Base-by-base conservation (phyloP, 805 yeast species). In the Cyberlindnera euphorbiae region DNA sequence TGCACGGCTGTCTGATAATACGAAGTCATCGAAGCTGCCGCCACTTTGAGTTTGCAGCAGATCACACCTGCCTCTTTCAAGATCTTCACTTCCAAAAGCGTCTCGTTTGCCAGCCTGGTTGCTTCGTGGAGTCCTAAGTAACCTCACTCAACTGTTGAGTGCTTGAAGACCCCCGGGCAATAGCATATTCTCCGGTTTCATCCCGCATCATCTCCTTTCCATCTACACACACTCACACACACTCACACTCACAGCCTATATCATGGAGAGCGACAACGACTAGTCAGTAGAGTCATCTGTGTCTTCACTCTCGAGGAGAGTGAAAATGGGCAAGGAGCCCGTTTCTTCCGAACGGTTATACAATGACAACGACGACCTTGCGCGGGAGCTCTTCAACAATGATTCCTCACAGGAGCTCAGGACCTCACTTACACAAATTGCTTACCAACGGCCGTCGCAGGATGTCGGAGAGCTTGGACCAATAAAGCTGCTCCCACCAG, bases 401-500 rank as follows among this genome's bases (percentile, higher is more conserved):
- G 32, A 35, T 22, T 33, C 44, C 13, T 16, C 38, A 17, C 34
- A 30, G 12, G 26, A 35, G 23, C 36, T 26, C 8, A n/a, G n/a
- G n/a, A n/a, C n/a, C n/a, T n/a, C n/a, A n/a, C n/a, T n/a, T n/a
- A n/a, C n/a, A n/a, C n/a, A n/a, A n/a, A n/a, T n/a, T n/a, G n/a
- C n/a, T n/a, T n/a, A n/a, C n/a, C n/a, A n/a, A n/a, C n/a, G n/a
- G n/a, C n/a, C n/a, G n/a, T n/a, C n/a, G n/a, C n/a, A n/a, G n/a
- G n/a, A n/a, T 6, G 23, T 17, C 7, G 37, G 35, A 8, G 44
- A 44, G 11, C 26, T 43, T 8, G 45, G 50, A 8, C 50, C 56
- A 8, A 50, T 54, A 4, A 53, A 52, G 17, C 45, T 41, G 33
- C 58, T 74, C 18, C 80, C 80, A 0, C 64, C 71, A 4, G 80